Evolutionary conservation across 305 asterid genomes (phyloP).

Genomic region (Solanum hybrid): DNA sequence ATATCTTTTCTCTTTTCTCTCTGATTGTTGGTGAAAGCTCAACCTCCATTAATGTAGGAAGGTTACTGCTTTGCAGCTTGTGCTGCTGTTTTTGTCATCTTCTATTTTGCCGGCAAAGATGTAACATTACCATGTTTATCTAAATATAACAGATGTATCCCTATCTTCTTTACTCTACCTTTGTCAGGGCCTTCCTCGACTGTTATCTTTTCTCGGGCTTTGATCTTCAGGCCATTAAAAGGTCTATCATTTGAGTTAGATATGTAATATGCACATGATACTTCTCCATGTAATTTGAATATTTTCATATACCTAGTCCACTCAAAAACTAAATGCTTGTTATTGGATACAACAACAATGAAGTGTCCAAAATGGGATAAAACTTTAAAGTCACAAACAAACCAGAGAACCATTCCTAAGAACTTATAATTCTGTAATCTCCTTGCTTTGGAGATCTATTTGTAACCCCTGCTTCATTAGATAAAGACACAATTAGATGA

Average conservation of each 20-base stretch:
- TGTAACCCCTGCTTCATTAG: background rate
- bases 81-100: background rate
- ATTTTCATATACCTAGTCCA: background rate
- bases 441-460: background rate
- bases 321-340: background rate
- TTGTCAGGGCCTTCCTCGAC: background rate
- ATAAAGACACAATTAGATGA: background rate
- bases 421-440: background rate
- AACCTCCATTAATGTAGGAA: background rate
- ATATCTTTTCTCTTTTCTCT: no score
- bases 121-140: background rate
- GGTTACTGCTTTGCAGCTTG: background rate
- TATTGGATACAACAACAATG: background rate
- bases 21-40: background rate
- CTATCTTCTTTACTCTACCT: background rate
- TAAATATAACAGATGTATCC: background rate
- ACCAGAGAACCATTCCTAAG: background rate
- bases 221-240: background rate
- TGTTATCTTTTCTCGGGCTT: background rate
- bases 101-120: background rate
- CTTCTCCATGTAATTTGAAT: background rate
- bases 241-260: background rate
- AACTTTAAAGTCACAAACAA: background rate
- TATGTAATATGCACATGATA: background rate
- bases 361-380: background rate